A percentile compares a stretch with the other conserved stretches of the same genome.
These are phyloP conservation scores for Alternaria alternata DNA, from an alignment of 2,329 filamentous ascomycete genomes.

Conservation along the genomic window DNA sequence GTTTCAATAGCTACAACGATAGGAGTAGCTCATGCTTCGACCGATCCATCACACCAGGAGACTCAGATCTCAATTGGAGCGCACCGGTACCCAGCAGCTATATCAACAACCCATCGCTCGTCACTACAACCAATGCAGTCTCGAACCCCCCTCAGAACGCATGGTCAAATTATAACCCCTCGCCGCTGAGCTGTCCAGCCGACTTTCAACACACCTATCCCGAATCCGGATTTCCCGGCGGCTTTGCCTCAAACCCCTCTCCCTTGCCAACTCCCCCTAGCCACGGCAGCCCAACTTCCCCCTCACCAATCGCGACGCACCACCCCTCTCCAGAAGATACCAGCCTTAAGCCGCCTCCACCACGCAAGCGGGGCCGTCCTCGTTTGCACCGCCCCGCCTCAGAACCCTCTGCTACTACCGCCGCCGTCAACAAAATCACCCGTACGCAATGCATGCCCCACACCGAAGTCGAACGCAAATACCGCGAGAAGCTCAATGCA, in stretches of 20 bases:
- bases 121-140: not conserved
- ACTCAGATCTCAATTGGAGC: conserved; percentile 5
- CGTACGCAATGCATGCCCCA: conserved; percentile 27
- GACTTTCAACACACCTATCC: conserved; percentile 11
- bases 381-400: conserved; percentile 14
- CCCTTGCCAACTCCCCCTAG: conserved; percentile 11
- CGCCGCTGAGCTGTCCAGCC: conserved; percentile 7
- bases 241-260: conserved; percentile 10
- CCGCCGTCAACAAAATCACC: not conserved
- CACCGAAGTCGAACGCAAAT: conserved; percentile 31
- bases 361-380: conserved; percentile 16
- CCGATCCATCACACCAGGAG: conserved; percentile 3
- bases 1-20: not conserved
- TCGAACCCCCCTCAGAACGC: conserved; percentile 2
- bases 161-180: conserved; percentile 8
- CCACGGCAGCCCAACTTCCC: conserved; percentile 6
- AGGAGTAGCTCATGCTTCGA: conserved; percentile 5
- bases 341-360: conserved; percentile 8
- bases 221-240: conserved; percentile 2
- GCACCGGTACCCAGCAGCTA: conserved; percentile 9
- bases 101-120: conserved; percentile 2
- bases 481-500: conserved; percentile 30
- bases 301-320: conserved; percentile 3
- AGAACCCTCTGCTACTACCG: not conserved
- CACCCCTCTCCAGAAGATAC: conserved; percentile 1